A percentile compares a stretch with the other conserved stretches of the same genome.
Evolutionary conservation across 2,329 filamentous ascomycete species (phyloP).

Genomic region (Grosmannia penicillata): DNA sequence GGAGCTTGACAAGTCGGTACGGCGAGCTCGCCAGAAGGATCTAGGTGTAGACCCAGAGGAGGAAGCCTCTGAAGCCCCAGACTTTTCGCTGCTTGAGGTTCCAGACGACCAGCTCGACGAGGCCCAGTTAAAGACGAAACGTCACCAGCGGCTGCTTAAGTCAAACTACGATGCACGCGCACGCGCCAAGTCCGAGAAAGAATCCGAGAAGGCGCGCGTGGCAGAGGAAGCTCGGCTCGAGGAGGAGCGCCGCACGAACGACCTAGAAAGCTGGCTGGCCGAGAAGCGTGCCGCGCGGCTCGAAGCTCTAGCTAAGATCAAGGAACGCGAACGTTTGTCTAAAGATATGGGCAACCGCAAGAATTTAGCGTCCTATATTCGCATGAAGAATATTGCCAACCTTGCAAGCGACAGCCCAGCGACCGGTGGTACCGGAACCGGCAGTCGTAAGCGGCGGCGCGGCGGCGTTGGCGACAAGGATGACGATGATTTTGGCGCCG

Average conservation of each 20-base stretch:
- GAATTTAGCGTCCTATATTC: constrained; percentile 86
- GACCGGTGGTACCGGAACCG: constrained; percentile 14
- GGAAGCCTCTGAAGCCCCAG: constrained; percentile 64
- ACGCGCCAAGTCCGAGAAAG: constrained; percentile 92
- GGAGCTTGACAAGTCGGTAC: constrained; percentile 81
- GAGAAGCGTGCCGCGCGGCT: constrained; percentile 63
- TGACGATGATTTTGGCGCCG: constrained; percentile 91
- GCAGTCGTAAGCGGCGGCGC: constrained; percentile 25
- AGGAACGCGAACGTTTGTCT: constrained; percentile 84
- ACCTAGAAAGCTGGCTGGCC: constrained; percentile 76
- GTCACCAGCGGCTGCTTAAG: constrained; percentile 83
- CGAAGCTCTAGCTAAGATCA: constrained; percentile 67
- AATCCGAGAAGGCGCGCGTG: constrained; percentile 71
- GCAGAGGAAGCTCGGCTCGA: constrained; percentile 77
- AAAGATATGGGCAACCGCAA: constrained; percentile 93
- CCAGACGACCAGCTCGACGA: constrained; percentile 91
- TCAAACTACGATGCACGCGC: constrained; percentile 86
- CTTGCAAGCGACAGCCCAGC: constrained; percentile 77
- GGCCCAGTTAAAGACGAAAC: constrained; percentile 78
- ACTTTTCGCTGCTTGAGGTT: constrained; percentile 77
- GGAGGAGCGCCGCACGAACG: constrained; percentile 65
- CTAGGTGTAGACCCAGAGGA: constrained; percentile 52
- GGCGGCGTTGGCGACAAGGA: constrained; percentile 65
- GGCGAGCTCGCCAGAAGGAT: constrained; percentile 83
- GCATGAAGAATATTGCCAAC: constrained; percentile 97